Evolutionary conservation across 129 eudicot species (phyloP).

Genomic region (Escallonia rubra): DNA sequence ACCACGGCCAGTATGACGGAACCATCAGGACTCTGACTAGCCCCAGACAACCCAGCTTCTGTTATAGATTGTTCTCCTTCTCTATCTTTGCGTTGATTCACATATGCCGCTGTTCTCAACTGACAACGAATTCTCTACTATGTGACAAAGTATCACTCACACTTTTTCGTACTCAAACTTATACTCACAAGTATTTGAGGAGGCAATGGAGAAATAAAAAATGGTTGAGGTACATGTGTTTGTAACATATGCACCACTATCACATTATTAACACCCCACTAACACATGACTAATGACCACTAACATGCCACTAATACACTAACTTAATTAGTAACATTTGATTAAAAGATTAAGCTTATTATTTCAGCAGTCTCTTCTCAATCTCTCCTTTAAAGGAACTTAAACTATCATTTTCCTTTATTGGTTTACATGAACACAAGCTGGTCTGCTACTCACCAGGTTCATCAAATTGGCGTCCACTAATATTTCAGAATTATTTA

Average conservation of each 20-base stretch:
- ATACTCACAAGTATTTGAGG: no score
- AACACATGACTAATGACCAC: no score
- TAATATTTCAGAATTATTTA: no score
- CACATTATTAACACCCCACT: no score
- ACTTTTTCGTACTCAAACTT: no score
- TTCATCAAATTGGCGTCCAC: no score
- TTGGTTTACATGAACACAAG: not conserved
- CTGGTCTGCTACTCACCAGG: not conserved
- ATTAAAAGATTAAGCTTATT: no score
- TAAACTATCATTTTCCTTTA: not conserved
- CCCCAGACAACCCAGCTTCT: conserved; percentile 1
- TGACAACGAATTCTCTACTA: not conserved
- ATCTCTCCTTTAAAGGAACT: not conserved
- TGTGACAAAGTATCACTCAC: no score
- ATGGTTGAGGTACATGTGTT: no score
- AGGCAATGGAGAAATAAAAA: no score
- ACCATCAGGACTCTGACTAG: conserved; percentile 1
- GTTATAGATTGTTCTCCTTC: conserved; percentile 3
- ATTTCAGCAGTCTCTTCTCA: not conserved
- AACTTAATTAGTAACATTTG: no score
- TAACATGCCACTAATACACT: not conserved
- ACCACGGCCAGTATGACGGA: not conserved
- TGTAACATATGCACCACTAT: no score
- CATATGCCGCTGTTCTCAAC: not conserved
- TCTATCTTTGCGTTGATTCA: conserved; percentile 12